These are phyloP conservation scores for Curvularia sp. DNA, from an alignment of 2,329 filamentous ascomycete species.

Conservation along the genomic window DNA sequence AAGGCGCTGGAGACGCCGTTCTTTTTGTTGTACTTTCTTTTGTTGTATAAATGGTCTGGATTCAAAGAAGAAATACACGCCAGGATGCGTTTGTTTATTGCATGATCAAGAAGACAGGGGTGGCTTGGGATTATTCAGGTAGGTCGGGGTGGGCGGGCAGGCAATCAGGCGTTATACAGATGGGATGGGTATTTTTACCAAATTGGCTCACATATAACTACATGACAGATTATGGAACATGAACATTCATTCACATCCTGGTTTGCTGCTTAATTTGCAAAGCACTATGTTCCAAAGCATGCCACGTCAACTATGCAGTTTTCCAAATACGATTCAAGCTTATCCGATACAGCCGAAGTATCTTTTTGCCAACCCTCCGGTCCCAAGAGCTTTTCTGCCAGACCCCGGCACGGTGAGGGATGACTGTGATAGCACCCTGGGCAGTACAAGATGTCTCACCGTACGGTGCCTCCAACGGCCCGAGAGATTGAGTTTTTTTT, in stretches of 20 bases:
- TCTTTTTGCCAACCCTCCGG: background rate
- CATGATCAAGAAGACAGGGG: background rate
- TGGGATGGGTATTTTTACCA: background rate
- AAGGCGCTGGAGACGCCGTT: background rate
- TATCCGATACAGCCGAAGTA: background rate
- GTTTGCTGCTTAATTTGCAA: background rate
- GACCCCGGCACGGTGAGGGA: background rate
- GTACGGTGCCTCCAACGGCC: background rate
- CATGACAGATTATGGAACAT: background rate
- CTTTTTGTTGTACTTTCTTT: background rate
- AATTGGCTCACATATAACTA: background rate
- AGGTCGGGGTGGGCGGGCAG: background rate
- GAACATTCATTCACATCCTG: background rate
- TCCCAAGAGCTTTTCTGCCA: background rate
- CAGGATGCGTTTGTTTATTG: background rate
- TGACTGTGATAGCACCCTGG: background rate
- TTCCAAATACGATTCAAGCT: background rate
- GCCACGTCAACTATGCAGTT: slow-evolving; percentile 1
- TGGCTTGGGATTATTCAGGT: background rate
- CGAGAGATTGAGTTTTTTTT: background rate
- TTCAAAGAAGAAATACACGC: background rate
- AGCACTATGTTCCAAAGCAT: background rate
- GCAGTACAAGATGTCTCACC: background rate
- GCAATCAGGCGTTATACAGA: background rate
- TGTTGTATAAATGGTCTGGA: background rate